Evolutionary conservation across 2,329 filamentous ascomycete genomes (phyloP).

Genomic region (Fusarium buxicola): DNA sequence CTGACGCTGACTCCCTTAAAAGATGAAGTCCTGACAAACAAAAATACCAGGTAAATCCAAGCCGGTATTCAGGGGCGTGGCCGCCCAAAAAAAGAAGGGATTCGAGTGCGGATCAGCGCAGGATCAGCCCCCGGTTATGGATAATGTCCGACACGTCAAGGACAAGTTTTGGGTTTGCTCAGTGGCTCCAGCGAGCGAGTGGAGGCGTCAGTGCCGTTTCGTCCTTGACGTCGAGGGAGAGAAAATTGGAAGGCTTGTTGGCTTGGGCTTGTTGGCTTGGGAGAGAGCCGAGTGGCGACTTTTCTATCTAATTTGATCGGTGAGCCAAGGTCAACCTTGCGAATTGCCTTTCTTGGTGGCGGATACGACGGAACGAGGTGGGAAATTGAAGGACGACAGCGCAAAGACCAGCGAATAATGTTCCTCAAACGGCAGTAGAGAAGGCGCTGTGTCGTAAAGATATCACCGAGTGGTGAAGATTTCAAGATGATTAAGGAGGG

Average conservation of each 20-base stretch:
- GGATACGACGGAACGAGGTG: constrained; percentile 23
- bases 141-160: constrained; percentile 41
- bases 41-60: neutral
- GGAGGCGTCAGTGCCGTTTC: constrained; percentile 32
- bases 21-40: neutral
- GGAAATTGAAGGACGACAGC: constrained; percentile 26
- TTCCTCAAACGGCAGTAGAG: constrained; percentile 11
- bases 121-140: constrained; percentile 35
- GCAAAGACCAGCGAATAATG: constrained; percentile 20
- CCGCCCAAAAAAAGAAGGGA: constrained; percentile 26
- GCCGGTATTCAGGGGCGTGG: constrained; percentile 28
- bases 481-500: constrained; percentile 1
- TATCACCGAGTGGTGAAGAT: neutral
- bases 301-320: constrained; percentile 31
- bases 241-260: neutral
- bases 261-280: constrained; percentile 7
- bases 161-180: constrained; percentile 33
- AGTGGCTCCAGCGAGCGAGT: constrained; percentile 2
- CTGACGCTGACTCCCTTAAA: constrained; percentile 27
- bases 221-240: constrained; percentile 6
- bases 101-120: constrained; percentile 29
- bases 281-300: constrained; percentile 38
- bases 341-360: constrained; percentile 31
- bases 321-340: constrained; percentile 40
- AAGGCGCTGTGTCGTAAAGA: constrained; percentile 1